Evolutionary conservation across 768 basidiomycete genomes (phyloP).

Genomic region (Tephrocybe rancida): DNA sequence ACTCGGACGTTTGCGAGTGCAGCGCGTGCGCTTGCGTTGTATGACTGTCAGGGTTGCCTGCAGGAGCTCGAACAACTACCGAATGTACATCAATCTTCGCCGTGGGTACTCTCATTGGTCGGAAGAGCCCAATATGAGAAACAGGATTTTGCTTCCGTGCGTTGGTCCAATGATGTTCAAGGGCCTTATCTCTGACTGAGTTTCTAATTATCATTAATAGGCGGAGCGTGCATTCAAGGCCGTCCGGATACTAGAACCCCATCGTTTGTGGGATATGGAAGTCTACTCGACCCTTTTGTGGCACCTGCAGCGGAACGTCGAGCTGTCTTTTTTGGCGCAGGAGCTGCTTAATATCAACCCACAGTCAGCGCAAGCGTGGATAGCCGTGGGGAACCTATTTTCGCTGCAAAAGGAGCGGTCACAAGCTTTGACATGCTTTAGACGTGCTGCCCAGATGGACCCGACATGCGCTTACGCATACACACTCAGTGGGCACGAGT

Average conservation of each 20-base stretch:
- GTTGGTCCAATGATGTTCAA: conserved; percentile 32
- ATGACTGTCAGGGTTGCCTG: conserved; percentile 75
- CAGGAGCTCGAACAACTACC: conserved; percentile 80
- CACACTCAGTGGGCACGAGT: conserved; percentile 96
- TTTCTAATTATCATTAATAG: conserved; percentile 40
- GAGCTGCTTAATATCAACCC: conserved; percentile 85
- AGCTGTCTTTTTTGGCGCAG: conserved; percentile 91
- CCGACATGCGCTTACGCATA: conserved; percentile 93
- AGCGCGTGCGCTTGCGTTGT: conserved; percentile 70
- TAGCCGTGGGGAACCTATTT: conserved; percentile 94
- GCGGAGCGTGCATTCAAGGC: conserved; percentile 88
- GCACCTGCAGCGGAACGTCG: conserved; percentile 86
- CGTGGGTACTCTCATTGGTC: conserved; percentile 80
- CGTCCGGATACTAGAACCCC: conserved; percentile 84
- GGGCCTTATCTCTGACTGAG: conserved; percentile 28
- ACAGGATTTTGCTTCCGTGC: conserved; percentile 85
- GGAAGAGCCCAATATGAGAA: conserved; percentile 90
- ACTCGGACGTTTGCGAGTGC: conserved; percentile 83
- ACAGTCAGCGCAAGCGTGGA: conserved; percentile 90
- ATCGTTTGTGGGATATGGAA: conserved; percentile 91
- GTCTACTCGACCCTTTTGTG: conserved; percentile 94
- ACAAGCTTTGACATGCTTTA: conserved; percentile 93
- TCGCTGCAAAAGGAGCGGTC: conserved; percentile 92
- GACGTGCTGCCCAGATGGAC: conserved; percentile 87
- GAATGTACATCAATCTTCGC: conserved; percentile 67